Conservation (phyloP, 2,329 filamentous ascomycete genomes). For the Rhinocladiella mackenziei region DNA sequence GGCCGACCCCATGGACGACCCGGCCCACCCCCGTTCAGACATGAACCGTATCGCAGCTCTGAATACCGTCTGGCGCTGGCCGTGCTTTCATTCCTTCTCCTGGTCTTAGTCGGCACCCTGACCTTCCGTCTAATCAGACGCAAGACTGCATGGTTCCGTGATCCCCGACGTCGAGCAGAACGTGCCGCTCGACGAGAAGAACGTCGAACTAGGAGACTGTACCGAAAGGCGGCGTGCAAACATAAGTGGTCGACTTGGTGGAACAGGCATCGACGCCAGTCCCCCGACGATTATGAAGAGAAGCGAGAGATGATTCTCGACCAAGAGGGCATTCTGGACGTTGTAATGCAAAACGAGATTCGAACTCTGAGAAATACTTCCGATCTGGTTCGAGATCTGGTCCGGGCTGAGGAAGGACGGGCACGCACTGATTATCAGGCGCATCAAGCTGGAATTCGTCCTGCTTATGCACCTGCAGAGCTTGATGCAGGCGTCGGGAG, state of each 20-base stretch:
- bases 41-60: background rate
- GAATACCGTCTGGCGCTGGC: constrained; percentile 12
- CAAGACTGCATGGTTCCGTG: constrained; percentile 42
- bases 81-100: constrained; percentile 38
- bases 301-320: constrained; percentile 48
- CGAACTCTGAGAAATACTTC: constrained; percentile 50
- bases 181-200: constrained; percentile 53
- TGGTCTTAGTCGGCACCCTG: constrained; percentile 41
- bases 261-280: constrained; percentile 36
- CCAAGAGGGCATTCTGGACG: constrained; percentile 45
- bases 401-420: constrained; percentile 40
- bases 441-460: constrained; percentile 3
- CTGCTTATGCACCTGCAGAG: constrained; percentile 12
- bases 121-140: constrained; percentile 44
- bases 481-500: constrained; percentile 26
- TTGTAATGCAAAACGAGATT: constrained; percentile 48
- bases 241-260: constrained; percentile 52
- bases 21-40: background rate
- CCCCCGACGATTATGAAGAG: constrained; percentile 47
- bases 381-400: constrained; percentile 49
- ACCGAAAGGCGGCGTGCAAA: constrained; percentile 51
- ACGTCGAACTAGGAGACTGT: constrained; percentile 49
- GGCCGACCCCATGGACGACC: background rate
- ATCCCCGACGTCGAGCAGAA: constrained; percentile 50
- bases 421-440: constrained; percentile 7